A percentile compares a stretch with the other conserved stretches of the same genome.
These are phyloP conservation scores for Phoenix roebelenii DNA, from an alignment of 176 grass and related monocot genomes.

Conservation along the genomic window DNA sequence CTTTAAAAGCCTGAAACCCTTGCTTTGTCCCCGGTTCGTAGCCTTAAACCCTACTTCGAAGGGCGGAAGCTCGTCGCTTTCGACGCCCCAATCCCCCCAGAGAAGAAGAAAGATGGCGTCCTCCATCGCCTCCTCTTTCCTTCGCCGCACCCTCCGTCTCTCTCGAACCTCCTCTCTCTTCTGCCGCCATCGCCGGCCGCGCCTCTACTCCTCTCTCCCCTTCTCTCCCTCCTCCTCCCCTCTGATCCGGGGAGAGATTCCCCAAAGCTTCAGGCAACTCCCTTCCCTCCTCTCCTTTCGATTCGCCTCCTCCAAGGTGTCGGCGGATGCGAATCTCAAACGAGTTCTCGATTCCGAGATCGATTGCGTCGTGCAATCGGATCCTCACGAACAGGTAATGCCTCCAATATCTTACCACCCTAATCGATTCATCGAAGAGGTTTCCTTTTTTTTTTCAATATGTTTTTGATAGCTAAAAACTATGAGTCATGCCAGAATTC, in stretches of 20 bases:
- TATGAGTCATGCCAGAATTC: too few relatives aligned
- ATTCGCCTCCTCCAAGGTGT: constrained; percentile 36
- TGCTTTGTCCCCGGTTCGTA: too few relatives aligned
- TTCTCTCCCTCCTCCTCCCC: constrained; percentile 2
- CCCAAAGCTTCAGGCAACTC: background rate
- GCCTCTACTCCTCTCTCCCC: constrained; percentile 4
- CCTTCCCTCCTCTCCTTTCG: constrained; percentile 15
- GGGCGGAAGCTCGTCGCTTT: too few relatives aligned
- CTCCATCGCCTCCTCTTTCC: constrained; percentile 34
- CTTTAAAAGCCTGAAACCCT: too few relatives aligned
- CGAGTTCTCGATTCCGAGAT: constrained; percentile 67
- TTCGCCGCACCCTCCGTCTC: constrained; percentile 20
- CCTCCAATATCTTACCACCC: too few relatives aligned
- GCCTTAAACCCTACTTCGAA: too few relatives aligned
- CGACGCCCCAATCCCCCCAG: background rate
- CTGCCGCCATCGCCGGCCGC: background rate
- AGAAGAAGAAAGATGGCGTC: constrained; percentile 20
- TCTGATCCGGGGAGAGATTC: background rate
- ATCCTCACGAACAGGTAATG: constrained; percentile 18
- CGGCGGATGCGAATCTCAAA: constrained; percentile 42
- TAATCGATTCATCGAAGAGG: too few relatives aligned
- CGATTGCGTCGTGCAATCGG: constrained; percentile 31
- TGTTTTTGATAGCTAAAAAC: too few relatives aligned
- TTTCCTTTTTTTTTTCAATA: too few relatives aligned
- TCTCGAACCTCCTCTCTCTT: background rate